These are phyloP conservation scores for Pichiaceae sp. DNA, from an alignment of 1,139 yeast genomes.

Conservation along the genomic window DNA sequence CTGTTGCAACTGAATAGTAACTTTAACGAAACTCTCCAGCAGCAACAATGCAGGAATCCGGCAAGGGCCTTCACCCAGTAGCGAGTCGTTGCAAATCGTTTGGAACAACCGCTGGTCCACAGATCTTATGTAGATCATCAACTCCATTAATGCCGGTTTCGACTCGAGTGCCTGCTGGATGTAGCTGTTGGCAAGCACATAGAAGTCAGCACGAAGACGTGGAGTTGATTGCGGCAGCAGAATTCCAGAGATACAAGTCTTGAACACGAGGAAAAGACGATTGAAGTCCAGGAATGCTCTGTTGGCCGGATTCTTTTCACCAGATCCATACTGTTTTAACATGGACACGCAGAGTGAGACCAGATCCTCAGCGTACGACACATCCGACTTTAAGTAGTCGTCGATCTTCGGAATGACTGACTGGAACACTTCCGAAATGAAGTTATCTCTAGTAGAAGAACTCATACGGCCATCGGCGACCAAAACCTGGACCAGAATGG, in stretches of 20 bases:
- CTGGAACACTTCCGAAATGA: constrained; percentile 72
- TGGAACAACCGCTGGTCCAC: constrained; percentile 58
- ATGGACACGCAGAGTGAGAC: constrained; percentile 68
- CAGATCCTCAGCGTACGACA: constrained; percentile 64
- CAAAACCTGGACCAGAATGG: constrained; percentile 64
- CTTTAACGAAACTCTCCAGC: constrained; percentile 59
- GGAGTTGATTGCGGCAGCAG: constrained; percentile 62
- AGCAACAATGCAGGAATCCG: constrained; percentile 71
- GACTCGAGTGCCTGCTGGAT: constrained; percentile 42
- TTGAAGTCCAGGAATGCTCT: constrained; percentile 25
- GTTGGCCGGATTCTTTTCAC: constrained; percentile 16
- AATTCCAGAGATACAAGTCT: constrained; percentile 67
- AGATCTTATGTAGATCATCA: constrained; percentile 44
- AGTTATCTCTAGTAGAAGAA: constrained; percentile 39
- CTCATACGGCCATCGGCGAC: constrained; percentile 49
- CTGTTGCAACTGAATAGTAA: constrained; percentile 34
- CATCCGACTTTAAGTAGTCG: constrained; percentile 62
- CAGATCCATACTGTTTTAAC: constrained; percentile 50
- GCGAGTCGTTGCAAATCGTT: constrained; percentile 66
- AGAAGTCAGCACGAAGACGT: constrained; percentile 66
- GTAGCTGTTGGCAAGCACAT: constrained; percentile 62
- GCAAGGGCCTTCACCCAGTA: constrained; percentile 69
- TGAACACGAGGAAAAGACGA: constrained; percentile 60
- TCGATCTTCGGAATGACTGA: constrained; percentile 67
- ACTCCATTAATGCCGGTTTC: constrained; percentile 33